phyloP scores from a whole-genome alignment of 2,329 filamentous ascomycete genomes.

The Alternaria ethzedia region DNA sequence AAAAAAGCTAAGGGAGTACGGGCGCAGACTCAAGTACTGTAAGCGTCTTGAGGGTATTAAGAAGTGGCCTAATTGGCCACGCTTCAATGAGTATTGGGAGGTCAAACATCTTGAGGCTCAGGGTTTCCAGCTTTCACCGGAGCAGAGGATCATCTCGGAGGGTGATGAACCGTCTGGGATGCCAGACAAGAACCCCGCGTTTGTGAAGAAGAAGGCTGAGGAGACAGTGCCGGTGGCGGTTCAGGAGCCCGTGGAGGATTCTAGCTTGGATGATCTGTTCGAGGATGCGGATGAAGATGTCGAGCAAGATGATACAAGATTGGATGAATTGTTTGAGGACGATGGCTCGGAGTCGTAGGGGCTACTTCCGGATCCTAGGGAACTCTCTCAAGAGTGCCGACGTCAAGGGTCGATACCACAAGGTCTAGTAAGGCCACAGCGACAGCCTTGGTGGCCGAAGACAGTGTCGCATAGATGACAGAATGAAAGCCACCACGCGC shows the following conservation, averaged over 20 bases:
- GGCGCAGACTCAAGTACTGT: not conserved
- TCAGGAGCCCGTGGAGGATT: not conserved
- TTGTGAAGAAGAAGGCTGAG: not conserved
- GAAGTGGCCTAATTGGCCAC: not conserved
- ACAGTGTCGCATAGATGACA: not conserved
- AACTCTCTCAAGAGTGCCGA: no score
- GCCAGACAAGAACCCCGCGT: not conserved
- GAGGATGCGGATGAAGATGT: not conserved
- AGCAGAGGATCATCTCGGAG: not conserved
- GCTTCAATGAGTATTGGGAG: not conserved
- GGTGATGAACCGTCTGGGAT: not conserved
- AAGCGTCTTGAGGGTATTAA: not conserved
- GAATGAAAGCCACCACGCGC: no score
- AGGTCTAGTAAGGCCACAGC: not conserved
- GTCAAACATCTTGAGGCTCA: not conserved
- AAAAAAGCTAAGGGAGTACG: not conserved
- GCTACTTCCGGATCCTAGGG: no score
- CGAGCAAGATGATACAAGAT: not conserved
- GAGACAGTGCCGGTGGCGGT: rapidly evolving
- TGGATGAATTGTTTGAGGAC: not conserved
- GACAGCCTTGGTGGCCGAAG: rapidly evolving
- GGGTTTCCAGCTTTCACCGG: not conserved
- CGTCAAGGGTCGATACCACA: not conserved
- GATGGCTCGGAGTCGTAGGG: rapidly evolving
- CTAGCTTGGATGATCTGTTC: not conserved